Conservation (phyloP, 257 asterid species). For the Ophiorrhiza pumila region DNA sequence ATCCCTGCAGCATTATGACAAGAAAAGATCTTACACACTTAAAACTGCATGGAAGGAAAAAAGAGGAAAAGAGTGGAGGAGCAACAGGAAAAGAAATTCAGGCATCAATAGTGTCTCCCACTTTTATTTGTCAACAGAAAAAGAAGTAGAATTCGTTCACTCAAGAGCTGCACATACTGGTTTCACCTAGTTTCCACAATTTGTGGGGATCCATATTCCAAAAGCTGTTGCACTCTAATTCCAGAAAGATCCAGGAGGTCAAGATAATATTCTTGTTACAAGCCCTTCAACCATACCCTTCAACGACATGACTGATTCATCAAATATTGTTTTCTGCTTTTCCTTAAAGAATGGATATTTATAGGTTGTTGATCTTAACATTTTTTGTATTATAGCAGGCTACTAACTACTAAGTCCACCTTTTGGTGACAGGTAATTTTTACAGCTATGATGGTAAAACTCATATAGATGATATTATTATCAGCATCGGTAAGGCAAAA, state of each 20-base stretch:
- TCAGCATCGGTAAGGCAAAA: background rate
- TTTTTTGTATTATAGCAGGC: background rate
- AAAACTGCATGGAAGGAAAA: background rate
- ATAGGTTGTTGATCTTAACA: background rate
- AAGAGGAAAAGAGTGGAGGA: background rate
- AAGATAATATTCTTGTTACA: background rate
- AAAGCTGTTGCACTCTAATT: background rate
- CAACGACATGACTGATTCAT: background rate
- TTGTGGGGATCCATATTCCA: background rate
- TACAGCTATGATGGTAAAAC: background rate
- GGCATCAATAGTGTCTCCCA: background rate
- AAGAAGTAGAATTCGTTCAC: background rate
- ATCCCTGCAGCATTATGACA: slow-evolving; percentile 55
- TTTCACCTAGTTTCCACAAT: background rate
- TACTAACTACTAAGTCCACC: background rate
- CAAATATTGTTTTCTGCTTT: background rate
- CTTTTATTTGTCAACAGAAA: background rate
- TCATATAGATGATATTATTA: background rate
- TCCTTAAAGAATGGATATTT: too few species aligned
- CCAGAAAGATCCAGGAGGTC: background rate
- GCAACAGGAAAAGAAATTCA: background rate
- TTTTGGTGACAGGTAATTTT: background rate
- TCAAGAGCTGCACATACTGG: background rate
- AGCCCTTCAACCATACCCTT: background rate
- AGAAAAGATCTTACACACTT: background rate